Percentiles rank a stretch among this genome's conserved stretches.
These are phyloP conservation scores for Pezicula neosporulosa DNA, from an alignment of 2,329 filamentous ascomycete genomes.

Conservation along the genomic window DNA sequence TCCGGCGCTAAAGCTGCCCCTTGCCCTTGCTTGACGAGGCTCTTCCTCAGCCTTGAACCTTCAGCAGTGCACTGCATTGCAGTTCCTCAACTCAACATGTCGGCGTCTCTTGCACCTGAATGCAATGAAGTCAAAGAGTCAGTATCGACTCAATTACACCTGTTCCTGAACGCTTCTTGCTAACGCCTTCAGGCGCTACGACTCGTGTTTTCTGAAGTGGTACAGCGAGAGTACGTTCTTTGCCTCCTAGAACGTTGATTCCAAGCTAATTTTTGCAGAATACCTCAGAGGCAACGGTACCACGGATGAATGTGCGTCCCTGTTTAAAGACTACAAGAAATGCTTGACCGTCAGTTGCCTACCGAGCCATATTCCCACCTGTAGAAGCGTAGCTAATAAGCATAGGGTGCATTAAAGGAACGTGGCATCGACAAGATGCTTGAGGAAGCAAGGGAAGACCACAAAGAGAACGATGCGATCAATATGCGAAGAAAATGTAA, in stretches of 20 bases:
- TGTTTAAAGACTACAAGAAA: slow-evolving; percentile 86
- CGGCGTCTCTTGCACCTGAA: slow-evolving; percentile 88
- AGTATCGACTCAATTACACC: slow-evolving; percentile 26
- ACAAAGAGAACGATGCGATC: slow-evolving; percentile 78
- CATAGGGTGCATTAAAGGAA: slow-evolving; percentile 78
- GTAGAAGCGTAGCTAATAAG: not conserved
- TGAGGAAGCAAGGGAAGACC: slow-evolving; percentile 85
- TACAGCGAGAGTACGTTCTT: slow-evolving; percentile 86
- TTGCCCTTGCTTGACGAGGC: not conserved
- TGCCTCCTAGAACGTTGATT: slow-evolving; percentile 11
- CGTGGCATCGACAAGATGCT: slow-evolving; percentile 91
- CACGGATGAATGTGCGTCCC: slow-evolving; percentile 75
- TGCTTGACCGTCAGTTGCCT: slow-evolving; percentile 67
- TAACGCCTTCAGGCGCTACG: slow-evolving; percentile 67
- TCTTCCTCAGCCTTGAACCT: not conserved
- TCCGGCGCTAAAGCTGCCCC: not conserved
- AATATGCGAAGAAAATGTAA: slow-evolving; percentile 51
- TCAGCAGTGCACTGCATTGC: not conserved
- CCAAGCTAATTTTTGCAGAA: slow-evolving; percentile 48
- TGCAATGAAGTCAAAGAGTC: slow-evolving; percentile 97
- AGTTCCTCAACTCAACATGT: slow-evolving; percentile 56
- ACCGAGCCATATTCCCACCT: not conserved
- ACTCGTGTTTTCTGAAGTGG: slow-evolving; percentile 98
- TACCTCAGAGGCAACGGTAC: slow-evolving; percentile 84
- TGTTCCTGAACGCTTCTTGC: not conserved